Base-by-base conservation (phyloP, 139 green algal species). In the Trebouxia sp. region DNA sequence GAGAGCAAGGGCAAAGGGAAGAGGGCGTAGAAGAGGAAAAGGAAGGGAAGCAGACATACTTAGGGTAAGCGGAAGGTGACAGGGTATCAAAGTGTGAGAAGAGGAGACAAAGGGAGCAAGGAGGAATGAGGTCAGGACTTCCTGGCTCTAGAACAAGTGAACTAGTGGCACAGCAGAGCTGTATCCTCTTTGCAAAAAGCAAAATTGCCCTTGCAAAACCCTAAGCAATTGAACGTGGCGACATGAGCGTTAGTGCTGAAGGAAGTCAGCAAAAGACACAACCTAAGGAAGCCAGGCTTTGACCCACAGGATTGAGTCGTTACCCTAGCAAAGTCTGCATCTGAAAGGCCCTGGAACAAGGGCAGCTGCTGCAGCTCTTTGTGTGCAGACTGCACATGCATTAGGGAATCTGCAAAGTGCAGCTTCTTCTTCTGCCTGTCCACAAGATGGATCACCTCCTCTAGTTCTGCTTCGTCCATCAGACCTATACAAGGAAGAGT, bases 391-490 rank as follows among this genome's bases (percentile, higher is more conserved):
- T 30, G 32, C 39, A 76, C 45, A 26, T 32, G 65, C 39, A 83
- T 47, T 15, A 50, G 24, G 22, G 79, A 74, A 2, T 48, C 47
- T 14, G 37, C 32, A 48, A 76, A 84, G 70, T 84, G 80, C 51
- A 84, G 41, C 39, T 30, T 35, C 69, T 80, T 84, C 30, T 80
- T 62, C 69, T 75, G 47, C n/a, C 51, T 42, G 39, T 84, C 80
- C 39, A 84, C 53, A 69, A 84, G 53, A 22, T 75, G n/a, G 5
- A 65, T 55, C 48, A 84, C 39, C 37, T 75, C 38, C 6, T 80
- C 69, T 28, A 76, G 15, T 47, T 84, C 80, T 41, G 32, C 30
- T 32, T 80, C 69, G 12, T 80, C 80, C 80, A 75, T 30, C 41
- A 84, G 70, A n/a, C 80, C 80, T 84, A 75, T 8, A 38, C 5